Evolutionary conservation across 495 filamentous ascomycete genomes (phyloP), one percentile per base, ranked within the genome.

Genomic region (Penicillium egyptiacum): DNA sequence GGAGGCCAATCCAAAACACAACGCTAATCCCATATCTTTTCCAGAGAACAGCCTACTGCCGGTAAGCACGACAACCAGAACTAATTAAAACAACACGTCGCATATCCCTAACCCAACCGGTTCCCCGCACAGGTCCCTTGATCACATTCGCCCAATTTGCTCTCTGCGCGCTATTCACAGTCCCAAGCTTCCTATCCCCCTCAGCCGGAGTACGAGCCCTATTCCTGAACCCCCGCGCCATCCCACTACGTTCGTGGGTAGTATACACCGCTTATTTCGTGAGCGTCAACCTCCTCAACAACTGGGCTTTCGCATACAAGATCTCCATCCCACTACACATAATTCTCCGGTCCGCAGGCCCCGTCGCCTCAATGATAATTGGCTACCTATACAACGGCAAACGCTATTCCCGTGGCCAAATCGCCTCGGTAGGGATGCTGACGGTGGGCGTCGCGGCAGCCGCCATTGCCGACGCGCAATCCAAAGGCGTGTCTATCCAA

Each of bases 321-420:
- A 98, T 99, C 47, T 96, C 90, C 5, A 93, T 99, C 0, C 94
- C 94, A 22, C 84, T 99, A 44, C 94, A 99, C 66, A 99, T 98
- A 62, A 97, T 99, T 56, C 76, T 99, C 7, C 88, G 94, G 19
- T 96, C 92, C 40, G 96, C 92, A 22, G 95, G 94, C 9, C 95
- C 91, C 57, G 93, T 97, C 45, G 92, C 92, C 1, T 98, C 94
- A 0, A 91, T 99, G 81, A 69, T 86, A 7, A 88, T 93, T 37
- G 94, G 94, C 23, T 90, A 83, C 65, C 35, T 94, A n/a, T 90
- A 85, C 58, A 76, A 74, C 52, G 90, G 89, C 11, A 95, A 90
- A 74, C 80, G 79, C 67, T 99, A 96, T 63, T 89, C 89, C 14
- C 78, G 74, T 10, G 79, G 91, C 25, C 94, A 98, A 62, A 78